Conservation (phyloP, 371 early-diverging fungal genomes). For the Polyrhizophydium stewartii region DNA sequence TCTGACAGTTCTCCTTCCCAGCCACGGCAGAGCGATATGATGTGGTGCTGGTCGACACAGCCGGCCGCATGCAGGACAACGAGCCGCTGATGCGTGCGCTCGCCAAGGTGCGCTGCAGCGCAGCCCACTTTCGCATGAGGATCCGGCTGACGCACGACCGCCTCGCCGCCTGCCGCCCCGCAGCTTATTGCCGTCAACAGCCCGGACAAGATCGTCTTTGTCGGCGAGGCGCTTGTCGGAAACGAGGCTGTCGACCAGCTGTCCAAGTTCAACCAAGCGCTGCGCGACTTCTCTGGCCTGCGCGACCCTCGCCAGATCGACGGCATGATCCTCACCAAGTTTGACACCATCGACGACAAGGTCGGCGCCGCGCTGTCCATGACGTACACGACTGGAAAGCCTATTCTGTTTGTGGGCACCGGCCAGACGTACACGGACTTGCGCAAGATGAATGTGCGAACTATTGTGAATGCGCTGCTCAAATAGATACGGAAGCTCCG, state of each 20-base stretch:
- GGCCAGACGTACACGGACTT: slow-evolving; percentile 99
- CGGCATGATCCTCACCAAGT: slow-evolving; percentile 97
- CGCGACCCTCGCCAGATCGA: slow-evolving; percentile 81
- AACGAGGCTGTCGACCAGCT: slow-evolving; percentile 98
- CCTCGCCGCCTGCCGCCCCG: not conserved
- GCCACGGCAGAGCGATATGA: slow-evolving; percentile 70
- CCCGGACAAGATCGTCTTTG: slow-evolving; percentile 98
- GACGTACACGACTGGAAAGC: slow-evolving; percentile 93
- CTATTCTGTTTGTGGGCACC: slow-evolving; percentile 99
- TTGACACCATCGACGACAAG: slow-evolving; percentile 98
- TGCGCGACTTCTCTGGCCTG: slow-evolving; percentile 73
- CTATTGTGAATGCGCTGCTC: slow-evolving; percentile 82
- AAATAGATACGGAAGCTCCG: not conserved
- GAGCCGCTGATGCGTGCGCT: slow-evolving; percentile 96
- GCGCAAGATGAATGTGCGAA: slow-evolving; percentile 78
- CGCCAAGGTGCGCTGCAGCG: slow-evolving; percentile 60
- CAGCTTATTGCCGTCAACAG: slow-evolving; percentile 88
- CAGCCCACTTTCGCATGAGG: too few species aligned
- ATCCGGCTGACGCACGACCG: too few species aligned
- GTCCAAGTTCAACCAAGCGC: slow-evolving; percentile 95
- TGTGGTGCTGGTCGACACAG: slow-evolving; percentile 98
- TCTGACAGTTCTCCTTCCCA: slow-evolving; percentile 6
- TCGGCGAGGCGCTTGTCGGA: slow-evolving; percentile 99
- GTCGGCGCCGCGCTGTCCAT: slow-evolving; percentile 97
- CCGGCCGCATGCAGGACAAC: slow-evolving; percentile 99